Conservation (phyloP, 768 basidiomycete genomes). For the Sporobolomyces roseus region DNA sequence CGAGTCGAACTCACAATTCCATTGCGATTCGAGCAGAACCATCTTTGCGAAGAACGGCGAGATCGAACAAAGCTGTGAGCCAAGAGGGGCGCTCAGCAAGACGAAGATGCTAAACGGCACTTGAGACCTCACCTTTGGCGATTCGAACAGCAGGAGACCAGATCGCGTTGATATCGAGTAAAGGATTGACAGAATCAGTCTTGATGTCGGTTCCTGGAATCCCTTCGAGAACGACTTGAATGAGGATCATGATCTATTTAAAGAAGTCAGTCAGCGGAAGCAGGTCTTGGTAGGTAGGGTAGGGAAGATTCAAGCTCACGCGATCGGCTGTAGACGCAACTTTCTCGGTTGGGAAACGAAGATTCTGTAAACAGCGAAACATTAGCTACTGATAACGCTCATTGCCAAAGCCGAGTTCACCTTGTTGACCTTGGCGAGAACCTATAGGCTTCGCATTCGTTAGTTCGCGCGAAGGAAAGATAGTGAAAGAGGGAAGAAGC, state of each 20-base stretch:
- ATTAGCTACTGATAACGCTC: neutral
- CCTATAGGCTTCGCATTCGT: neutral
- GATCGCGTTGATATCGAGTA: slow-evolving; percentile 64
- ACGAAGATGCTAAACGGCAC: neutral
- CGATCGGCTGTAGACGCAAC: slow-evolving; percentile 67
- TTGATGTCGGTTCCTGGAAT: slow-evolving; percentile 59
- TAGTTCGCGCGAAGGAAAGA: neutral
- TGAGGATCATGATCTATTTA: slow-evolving; percentile 33
- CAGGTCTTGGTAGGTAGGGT: slow-evolving; percentile 26
- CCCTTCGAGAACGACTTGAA: slow-evolving; percentile 46
- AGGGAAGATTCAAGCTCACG: slow-evolving; percentile 53
- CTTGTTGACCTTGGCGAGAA: slow-evolving; percentile 59
- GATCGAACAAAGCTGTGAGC: slow-evolving; percentile 80
- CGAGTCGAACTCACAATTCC: slow-evolving; percentile 57
- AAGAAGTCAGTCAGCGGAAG: neutral
- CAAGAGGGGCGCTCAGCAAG: slow-evolving; percentile 58
- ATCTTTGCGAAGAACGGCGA: slow-evolving; percentile 62
- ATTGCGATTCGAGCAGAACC: slow-evolving; percentile 72
- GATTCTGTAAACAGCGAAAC: slow-evolving; percentile 57
- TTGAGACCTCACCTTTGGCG: slow-evolving; percentile 59
- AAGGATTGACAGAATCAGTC: slow-evolving; percentile 64
- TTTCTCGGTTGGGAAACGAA: slow-evolving; percentile 74
- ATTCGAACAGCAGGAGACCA: slow-evolving; percentile 75
- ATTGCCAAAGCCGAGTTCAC: slow-evolving; percentile 53
- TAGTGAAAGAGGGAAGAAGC: neutral